Evolutionary conservation across 2,329 filamentous ascomycete species (phyloP).

Genomic region (Aspergillus puulaauensis): DNA sequence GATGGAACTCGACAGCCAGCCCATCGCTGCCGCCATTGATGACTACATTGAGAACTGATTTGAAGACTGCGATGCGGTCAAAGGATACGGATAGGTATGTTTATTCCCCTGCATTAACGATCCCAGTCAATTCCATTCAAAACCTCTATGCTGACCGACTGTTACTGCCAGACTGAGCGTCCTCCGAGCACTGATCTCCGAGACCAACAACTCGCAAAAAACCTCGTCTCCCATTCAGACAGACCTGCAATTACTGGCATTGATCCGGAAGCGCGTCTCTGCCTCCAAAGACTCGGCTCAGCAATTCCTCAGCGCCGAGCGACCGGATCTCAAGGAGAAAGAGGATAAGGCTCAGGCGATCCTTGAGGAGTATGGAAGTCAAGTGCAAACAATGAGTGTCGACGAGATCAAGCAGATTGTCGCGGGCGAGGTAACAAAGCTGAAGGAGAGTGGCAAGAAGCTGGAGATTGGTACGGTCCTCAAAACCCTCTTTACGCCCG

Average conservation of each 20-base stretch:
- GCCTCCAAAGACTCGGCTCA: conserved; percentile 39
- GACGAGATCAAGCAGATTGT: conserved; percentile 43
- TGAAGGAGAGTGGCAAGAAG: conserved; percentile 38
- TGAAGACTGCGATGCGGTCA: conserved; percentile 51
- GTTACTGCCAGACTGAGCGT: conserved; percentile 43
- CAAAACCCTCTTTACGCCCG: conserved; percentile 42
- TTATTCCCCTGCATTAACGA: neutral
- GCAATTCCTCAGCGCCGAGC: conserved; percentile 42
- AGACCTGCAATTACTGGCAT: conserved; percentile 46
- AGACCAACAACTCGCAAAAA: conserved; percentile 51
- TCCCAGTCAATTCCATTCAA: neutral
- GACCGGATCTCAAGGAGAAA: conserved; percentile 46
- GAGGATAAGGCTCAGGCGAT: conserved; percentile 46
- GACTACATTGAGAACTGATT: conserved; percentile 44
- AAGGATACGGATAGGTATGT: conserved; percentile 47
- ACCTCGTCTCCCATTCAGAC: conserved; percentile 46
- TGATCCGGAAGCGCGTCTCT: conserved; percentile 46
- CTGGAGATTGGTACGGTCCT: conserved; percentile 40
- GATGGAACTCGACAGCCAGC: conserved; percentile 42
- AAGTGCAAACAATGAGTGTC: conserved; percentile 41
- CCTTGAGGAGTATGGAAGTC: conserved; percentile 45
- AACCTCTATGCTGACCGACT: neutral
- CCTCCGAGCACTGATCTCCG: conserved; percentile 49
- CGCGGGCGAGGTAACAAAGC: conserved; percentile 30
- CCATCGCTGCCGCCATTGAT: conserved; percentile 44